Base-by-base conservation (phyloP, 441 rosid species). In the Hypseocharis bilobata region DNA sequence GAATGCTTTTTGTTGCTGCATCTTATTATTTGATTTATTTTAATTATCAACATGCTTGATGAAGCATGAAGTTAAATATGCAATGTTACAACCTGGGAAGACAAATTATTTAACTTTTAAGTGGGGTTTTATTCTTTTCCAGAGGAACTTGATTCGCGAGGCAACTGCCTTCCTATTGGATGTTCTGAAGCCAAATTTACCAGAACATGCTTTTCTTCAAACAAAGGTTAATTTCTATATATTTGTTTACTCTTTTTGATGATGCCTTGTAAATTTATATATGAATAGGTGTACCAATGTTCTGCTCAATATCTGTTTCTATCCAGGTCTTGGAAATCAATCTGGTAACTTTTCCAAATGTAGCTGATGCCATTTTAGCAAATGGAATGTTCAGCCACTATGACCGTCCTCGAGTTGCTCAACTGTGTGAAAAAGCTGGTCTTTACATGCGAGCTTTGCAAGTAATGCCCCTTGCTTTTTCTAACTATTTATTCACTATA, bases 91-190 rank as follows among this genome's bases (percentile, higher is more conserved):
- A n/a, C n/a, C n/a, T n/a, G n/a, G n/a, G n/a, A n/a, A n/a, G n/a
- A n/a, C n/a, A n/a, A n/a, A n/a, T n/a, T n/a, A n/a, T 32, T 32
- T 32, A 32, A 5, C 8, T 32, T 32, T 32, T 32, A 32, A 32
- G 0, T 2, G 25, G 51, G 70, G 20, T 40, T 3, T 22, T 42
- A 27, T 44, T 63, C 4, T 44, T 49, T 28, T 40, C 17, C 81
- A 91, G 99, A 91, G 99, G 82, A 94, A 94, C 71, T 64, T 94
- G 84, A 88, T 94, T 64, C 94, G 98, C 62, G 99, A 94, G 75
- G 98, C 99, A 23, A 94, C 99, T 52, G 99, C 99, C 64, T 94
- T 94, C 80, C 89, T 94, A 34, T 79, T 94, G 60, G 99, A 94
- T 84, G 99, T 94, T 72, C 69, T 94, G 86, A 94, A 94, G 68